Evolutionary conservation across 768 basidiomycete species (phyloP), one percentile per base, ranked within the genome.

Genomic region (Auriscalpium microsporum): DNA sequence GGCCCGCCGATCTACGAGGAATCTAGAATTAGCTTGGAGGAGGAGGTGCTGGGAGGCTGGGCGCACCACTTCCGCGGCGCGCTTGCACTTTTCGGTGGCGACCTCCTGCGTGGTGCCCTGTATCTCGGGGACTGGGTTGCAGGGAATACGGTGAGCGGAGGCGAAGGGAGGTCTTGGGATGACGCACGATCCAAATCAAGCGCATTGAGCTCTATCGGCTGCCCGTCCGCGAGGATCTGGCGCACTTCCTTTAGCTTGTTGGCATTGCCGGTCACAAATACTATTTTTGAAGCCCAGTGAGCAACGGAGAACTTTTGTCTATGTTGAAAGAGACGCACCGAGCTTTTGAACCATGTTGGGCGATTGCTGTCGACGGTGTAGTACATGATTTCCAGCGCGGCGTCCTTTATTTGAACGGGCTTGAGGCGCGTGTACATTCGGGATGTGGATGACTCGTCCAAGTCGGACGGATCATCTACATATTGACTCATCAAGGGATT

Each of bases 71-170:
- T 94, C 86, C 38, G 93, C 90, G 38, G 95, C 95, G 14, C 80
- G 77, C 58, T 76, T 73, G 68, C 93, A 94, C 70, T 99, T 99
- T 4, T 84, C 93, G 23, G 67, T 77, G 0, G 95, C 92, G 10
- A 99, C 86, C 67, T 97, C 90, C 57, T 85, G 81, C 0, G 94
- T 97, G 6, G 86, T 87, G 17, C 95, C 95, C 69, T 99, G 95
- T 4, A 98, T 73, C 69, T 99, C 95, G 2, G 93, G 91, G 34
- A 96, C 94, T 97, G 53, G 16, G 21, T 14, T 34, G 8, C 13
- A 34, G 40, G 10, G 6, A 10, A 55, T 11, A 19, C 8, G 4
- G 8, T 35, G 14, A 50, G 11, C 11, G 13, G 19, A 28, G 3
- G 21, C 8, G 45, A n/a, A 8, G n/a, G 10, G 38, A 16, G 16